These are phyloP conservation scores for Annona cherimola DNA, from an alignment of 164 flowering plant genomes.

Conservation along the genomic window DNA sequence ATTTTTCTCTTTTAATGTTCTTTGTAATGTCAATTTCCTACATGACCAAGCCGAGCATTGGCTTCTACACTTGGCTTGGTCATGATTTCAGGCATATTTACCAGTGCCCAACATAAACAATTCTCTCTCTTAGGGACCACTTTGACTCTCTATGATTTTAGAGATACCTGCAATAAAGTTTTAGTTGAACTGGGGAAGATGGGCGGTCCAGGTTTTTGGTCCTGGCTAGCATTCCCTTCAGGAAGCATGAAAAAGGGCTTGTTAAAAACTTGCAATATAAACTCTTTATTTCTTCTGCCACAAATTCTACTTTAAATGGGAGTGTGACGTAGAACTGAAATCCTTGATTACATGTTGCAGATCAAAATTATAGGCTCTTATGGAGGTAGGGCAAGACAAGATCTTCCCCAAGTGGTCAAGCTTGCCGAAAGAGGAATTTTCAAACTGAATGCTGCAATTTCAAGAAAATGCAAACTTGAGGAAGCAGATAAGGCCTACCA, in stretches of 20 bases:
- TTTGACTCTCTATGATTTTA: not conserved
- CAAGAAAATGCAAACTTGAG: conserved; percentile 76
- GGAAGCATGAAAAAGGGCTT: not conserved
- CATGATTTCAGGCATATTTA: not conserved
- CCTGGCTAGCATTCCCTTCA: not conserved
- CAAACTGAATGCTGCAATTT: conserved; percentile 62
- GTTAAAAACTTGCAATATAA: not conserved
- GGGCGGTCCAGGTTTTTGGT: not conserved
- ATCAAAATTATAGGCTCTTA: conserved; percentile 69
- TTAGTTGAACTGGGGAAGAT: not conserved
- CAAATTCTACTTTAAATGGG: not conserved
- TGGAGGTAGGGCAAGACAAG: conserved; percentile 77
- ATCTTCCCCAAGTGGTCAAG: conserved; percentile 64
- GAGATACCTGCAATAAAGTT: too few species aligned
- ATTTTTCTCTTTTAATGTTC: too few species aligned
- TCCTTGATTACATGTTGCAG: conserved; percentile 25
- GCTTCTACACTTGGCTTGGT: not conserved
- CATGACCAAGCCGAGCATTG: not conserved
- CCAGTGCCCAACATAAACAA: not conserved
- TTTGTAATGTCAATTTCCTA: not conserved
- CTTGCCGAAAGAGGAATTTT: conserved; percentile 85
- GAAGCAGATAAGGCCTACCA: conserved; percentile 68
- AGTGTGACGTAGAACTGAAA: not conserved
- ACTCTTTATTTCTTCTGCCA: not conserved
- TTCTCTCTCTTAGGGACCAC: not conserved